Base-by-base conservation (phyloP, 108 stramenopile genomes). In the Skeletonema tropicum region DNA sequence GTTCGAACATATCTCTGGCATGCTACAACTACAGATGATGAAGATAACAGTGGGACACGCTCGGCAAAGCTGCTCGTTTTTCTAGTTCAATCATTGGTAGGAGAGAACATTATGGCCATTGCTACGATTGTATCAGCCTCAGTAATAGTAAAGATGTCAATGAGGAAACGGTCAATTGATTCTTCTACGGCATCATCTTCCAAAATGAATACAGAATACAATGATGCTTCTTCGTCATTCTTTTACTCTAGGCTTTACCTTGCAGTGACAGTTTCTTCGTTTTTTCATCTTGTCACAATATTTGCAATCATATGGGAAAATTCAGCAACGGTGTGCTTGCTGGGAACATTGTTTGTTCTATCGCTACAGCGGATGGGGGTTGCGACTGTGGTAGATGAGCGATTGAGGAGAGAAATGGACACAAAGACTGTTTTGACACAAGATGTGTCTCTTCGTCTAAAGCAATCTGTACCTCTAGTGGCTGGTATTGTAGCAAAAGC, bases 231-330 rank as follows among this genome's bases (percentile, higher is more conserved):
- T 13, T 1, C 57, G n/a, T 26, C 15, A 19, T 76, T 79, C 46
- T 71, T 83, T 25, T 60, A 66, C 69, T 76, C 67, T 57, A 75
- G 75, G 17, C 41, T 88, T 6, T 67, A 71, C 17, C 63, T 88
- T 36, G 87, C 89, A 8, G 48, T 81, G 33, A 72, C 74, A 25
- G n/a, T 76, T 23, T 69, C 80, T 15, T 48, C 39, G 8, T 66
- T 71, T 25, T 84, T 86, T 65, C 63, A 86, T 26, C 35, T 84
- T 42, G 80, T 74, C 10, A 84, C 85, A 19, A 64, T 88, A 4
- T 70, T 82, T 39, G 81, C 86, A 1, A 35, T 72, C 11, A 74
- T 86, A n/a, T 90, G 89, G 89, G 89, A 90, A 64, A 81, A 85
- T 66, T 79, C 82, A 30, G 59, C 33, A 15, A 86, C 81, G 30